These are phyloP conservation scores for Stramenopiles sp. DNA, from an alignment of 352 stramenopile species.

Conservation along the genomic window DNA sequence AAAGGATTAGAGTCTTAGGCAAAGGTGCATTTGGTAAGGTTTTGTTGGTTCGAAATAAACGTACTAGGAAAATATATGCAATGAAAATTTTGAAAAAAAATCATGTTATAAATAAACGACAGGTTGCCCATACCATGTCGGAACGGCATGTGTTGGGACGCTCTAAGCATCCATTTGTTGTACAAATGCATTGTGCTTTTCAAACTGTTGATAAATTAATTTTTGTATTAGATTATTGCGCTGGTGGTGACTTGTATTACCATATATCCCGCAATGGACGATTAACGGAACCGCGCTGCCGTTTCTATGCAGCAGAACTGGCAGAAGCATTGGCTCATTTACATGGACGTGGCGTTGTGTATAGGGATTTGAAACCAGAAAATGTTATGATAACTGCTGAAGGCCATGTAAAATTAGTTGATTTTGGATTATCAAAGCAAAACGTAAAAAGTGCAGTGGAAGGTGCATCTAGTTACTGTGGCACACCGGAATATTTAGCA, in stretches of 20 bases:
- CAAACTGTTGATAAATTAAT: constrained; percentile 73
- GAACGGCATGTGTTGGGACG: constrained; percentile 92
- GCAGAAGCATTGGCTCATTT: constrained; percentile 47
- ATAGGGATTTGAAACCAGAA: constrained; percentile 58
- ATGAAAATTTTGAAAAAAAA: constrained; percentile 97
- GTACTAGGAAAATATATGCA: constrained; percentile 68
- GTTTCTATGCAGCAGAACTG: constrained; percentile 74
- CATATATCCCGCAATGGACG: constrained; percentile 57
- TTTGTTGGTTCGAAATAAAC: constrained; percentile 48
- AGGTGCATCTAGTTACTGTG: constrained; percentile 59
- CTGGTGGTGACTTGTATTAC: constrained; percentile 88
- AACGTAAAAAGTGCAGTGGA: constrained; percentile 44
- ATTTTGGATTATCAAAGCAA: constrained; percentile 54
- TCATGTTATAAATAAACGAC: constrained; percentile 67
- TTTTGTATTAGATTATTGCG: constrained; percentile 68
- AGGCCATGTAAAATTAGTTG: constrained; percentile 46
- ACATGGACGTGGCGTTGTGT: constrained; percentile 60
- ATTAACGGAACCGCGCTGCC: constrained; percentile 62
- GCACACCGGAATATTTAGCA: constrained; percentile 57
- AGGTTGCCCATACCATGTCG: constrained; percentile 80
- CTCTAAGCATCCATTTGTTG: constrained; percentile 91
- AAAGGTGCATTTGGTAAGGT: constrained; percentile 72
- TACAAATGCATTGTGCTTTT: constrained; percentile 86
- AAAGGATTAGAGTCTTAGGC: constrained; percentile 58
- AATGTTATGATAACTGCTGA: constrained; percentile 53